These are phyloP conservation scores for Trichoderma hamatum DNA, from an alignment of 2,329 filamentous ascomycete species.

Conservation along the genomic window DNA sequence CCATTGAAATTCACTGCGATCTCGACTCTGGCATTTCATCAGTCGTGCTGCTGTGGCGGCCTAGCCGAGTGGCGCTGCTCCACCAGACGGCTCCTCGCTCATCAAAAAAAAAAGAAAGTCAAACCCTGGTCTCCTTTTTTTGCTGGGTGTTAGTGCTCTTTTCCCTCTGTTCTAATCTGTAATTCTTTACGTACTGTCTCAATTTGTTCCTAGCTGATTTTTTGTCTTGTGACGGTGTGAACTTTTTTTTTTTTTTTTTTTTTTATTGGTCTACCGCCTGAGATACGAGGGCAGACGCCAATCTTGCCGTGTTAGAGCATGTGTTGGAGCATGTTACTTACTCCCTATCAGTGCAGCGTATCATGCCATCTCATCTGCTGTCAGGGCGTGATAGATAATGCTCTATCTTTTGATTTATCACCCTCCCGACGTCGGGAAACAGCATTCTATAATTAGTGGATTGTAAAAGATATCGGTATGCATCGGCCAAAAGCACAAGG, in stretches of 20 bases:
- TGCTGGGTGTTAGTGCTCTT: background rate
- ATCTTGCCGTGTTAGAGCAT: background rate
- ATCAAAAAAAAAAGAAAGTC: background rate
- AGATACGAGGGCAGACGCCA: conserved; percentile 9
- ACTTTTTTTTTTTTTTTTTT: background rate
- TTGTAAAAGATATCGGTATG: background rate
- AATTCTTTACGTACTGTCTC: background rate
- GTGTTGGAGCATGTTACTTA: too few relatives aligned
- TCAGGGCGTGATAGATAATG: background rate
- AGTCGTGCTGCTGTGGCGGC: conserved; percentile 25
- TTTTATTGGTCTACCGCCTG: background rate
- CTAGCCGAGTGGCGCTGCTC: conserved; percentile 25
- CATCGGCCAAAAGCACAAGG: background rate
- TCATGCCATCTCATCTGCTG: conserved; percentile 10
- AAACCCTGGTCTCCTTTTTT: conserved; percentile 3
- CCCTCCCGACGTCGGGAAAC: background rate
- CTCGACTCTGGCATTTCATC: background rate
- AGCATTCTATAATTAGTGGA: background rate
- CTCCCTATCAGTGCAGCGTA: background rate
- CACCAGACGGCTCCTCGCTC: conserved; percentile 23
- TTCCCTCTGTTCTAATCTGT: background rate
- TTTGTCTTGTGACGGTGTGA: conserved; percentile 9
- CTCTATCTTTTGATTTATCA: conserved; percentile 15
- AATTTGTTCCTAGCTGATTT: background rate
- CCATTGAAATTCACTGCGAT: conserved; percentile 1